These are phyloP conservation scores for Clavariopsis aquatica DNA, from an alignment of 495 filamentous ascomycete genomes.

Conservation along the genomic window DNA sequence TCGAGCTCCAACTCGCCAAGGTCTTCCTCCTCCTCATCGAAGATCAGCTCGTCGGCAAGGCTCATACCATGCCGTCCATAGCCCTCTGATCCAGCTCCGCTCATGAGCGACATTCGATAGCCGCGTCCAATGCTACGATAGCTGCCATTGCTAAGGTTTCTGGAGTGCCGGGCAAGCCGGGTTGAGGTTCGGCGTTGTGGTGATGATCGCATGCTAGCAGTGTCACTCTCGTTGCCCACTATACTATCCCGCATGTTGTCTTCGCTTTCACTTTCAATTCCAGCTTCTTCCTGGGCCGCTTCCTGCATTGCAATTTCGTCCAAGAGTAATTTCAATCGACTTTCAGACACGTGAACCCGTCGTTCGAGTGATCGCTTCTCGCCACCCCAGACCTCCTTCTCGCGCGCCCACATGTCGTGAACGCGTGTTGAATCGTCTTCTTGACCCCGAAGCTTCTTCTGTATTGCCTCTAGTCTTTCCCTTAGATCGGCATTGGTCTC, in stretches of 20 bases:
- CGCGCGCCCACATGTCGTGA: conserved; percentile 74
- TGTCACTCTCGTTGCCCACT: conserved; percentile 64
- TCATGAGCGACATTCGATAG: conserved; percentile 66
- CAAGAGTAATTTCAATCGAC: conserved; percentile 75
- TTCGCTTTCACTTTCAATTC: conserved; percentile 54
- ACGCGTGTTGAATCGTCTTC: conserved; percentile 81
- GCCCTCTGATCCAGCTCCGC: conserved; percentile 49
- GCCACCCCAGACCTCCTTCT: conserved; percentile 78
- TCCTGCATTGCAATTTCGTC: conserved; percentile 81
- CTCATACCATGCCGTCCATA: conserved; percentile 68
- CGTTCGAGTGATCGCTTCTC: conserved; percentile 80
- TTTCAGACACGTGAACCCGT: conserved; percentile 83
- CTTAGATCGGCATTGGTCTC: conserved; percentile 72
- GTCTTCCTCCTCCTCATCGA: conserved; percentile 70
- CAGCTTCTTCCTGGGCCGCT: conserved; percentile 53
- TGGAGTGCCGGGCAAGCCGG: conserved; percentile 56
- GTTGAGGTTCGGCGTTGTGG: conserved; percentile 54
- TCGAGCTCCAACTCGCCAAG: conserved; percentile 45
- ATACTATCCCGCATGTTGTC: conserved; percentile 52
- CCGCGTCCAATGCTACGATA: conserved; percentile 48
- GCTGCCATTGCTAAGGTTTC: conserved; percentile 67
- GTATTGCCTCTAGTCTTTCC: conserved; percentile 73
- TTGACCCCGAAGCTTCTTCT: conserved; percentile 74
- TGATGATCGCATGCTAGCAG: conserved; percentile 68
- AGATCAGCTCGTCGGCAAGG: conserved; percentile 85